Evolutionary conservation across 1,139 yeast species (phyloP).

Genomic region (Nakaseomyces uthaithaninus): DNA sequence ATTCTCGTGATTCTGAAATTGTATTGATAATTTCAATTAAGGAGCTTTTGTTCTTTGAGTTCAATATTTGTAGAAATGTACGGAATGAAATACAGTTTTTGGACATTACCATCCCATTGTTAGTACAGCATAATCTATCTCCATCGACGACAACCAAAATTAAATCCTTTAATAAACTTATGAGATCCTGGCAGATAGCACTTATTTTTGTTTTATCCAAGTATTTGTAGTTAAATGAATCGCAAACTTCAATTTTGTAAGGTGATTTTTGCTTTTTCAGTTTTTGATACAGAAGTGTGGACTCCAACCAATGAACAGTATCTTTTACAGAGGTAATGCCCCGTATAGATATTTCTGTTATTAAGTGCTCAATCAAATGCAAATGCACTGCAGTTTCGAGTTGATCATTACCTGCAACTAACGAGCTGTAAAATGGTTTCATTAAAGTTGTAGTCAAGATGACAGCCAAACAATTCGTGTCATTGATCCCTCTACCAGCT

Average conservation of each 20-base stretch:
- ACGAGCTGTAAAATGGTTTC: conserved; percentile 35
- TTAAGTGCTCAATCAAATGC: conserved; percentile 39
- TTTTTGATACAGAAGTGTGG: conserved; percentile 46
- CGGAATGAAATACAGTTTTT: conserved; percentile 39
- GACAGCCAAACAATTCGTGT: conserved; percentile 45
- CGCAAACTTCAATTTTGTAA: not conserved
- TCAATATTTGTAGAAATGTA: conserved; percentile 36
- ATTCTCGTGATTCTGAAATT: conserved; percentile 36
- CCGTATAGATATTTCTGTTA: conserved; percentile 44
- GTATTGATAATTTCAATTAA: conserved; percentile 28
- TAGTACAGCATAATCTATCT: no score
- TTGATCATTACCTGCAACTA: conserved; percentile 39
- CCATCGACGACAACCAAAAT: no score
- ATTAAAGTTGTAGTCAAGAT: conserved; percentile 41
- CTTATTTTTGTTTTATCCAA: conserved; percentile 29
- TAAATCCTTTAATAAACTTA: no score
- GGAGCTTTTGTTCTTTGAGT: conserved; percentile 13
- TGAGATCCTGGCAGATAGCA: conserved; percentile 33
- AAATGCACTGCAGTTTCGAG: conserved; percentile 45
- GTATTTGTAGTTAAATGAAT: conserved; percentile 28
- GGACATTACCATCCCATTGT: conserved; percentile 41
- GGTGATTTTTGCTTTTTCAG: conserved; percentile 17
- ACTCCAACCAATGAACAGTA: conserved; percentile 43
- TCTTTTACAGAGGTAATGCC: conserved; percentile 36
- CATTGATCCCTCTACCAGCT: conserved; percentile 53